phyloP scores from a whole-genome alignment of 2,329 filamentous ascomycete species.

The Talaromyces rugulosus region DNA sequence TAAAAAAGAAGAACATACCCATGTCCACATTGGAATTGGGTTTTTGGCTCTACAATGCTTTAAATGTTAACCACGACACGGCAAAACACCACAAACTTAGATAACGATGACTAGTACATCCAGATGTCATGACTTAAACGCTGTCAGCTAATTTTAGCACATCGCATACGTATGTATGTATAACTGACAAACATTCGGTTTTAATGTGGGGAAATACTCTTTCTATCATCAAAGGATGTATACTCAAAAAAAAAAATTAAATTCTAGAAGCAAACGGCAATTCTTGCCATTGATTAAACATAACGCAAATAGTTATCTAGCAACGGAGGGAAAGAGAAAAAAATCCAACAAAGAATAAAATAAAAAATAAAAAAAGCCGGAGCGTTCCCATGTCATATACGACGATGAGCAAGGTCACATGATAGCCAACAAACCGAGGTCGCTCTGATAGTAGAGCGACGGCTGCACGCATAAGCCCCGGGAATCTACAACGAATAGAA shows the following conservation, averaged over 20 bases:
- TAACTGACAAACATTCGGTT: not conserved
- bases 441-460: not conserved
- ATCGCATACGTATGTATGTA: too few species aligned
- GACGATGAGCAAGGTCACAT: not conserved
- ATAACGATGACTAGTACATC: too few species aligned
- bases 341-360: not conserved
- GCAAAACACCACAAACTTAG: too few species aligned
- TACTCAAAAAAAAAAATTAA: not conserved
- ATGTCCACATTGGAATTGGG: too few species aligned
- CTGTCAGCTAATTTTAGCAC: too few species aligned
- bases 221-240: not conserved
- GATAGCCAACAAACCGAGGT: not conserved
- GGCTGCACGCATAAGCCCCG: not conserved
- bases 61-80: too few species aligned
- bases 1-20: too few species aligned
- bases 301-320: not conserved
- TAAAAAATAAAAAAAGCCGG: not conserved
- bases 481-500: not conserved
- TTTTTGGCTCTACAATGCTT: too few species aligned
- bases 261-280: not conserved
- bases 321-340: not conserved
- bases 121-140: too few species aligned
- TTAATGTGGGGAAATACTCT: not conserved
- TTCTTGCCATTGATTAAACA: not conserved
- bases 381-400: not conserved